Conservation (phyloP, 2,329 filamentous ascomycete genomes). For the Aureobasidium sp. region DNA sequence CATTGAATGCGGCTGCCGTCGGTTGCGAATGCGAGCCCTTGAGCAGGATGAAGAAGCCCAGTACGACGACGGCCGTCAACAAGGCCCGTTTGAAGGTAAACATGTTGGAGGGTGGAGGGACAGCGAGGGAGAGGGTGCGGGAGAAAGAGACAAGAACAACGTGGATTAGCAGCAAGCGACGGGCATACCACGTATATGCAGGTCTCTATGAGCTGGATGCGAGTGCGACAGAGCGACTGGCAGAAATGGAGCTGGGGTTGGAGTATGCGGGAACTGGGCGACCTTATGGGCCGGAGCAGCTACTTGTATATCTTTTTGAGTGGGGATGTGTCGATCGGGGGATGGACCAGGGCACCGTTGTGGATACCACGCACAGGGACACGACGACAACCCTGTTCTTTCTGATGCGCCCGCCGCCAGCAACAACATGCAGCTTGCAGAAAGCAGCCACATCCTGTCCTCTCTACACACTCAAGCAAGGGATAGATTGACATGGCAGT, state of each 20-base stretch:
- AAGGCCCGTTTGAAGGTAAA: slow-evolving; percentile 70
- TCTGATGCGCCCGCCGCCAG: background rate
- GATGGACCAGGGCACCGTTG: background rate
- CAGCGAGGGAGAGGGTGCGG: background rate
- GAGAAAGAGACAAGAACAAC: background rate
- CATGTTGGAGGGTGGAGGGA: slow-evolving; percentile 42
- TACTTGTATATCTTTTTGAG: slow-evolving; percentile 2
- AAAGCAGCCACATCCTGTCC: background rate
- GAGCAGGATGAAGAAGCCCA: slow-evolving; percentile 62
- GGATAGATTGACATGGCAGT: background rate
- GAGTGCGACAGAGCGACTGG: background rate
- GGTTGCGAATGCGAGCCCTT: slow-evolving; percentile 46
- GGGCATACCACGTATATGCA: slow-evolving; percentile 7
- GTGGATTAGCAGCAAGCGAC: slow-evolving; percentile 5
- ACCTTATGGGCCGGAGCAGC: background rate
- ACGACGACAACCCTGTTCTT: slow-evolving; percentile 5
- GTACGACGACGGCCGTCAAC: slow-evolving; percentile 58
- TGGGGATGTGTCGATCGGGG: slow-evolving; percentile 7
- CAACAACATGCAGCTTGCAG: background rate
- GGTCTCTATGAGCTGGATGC: slow-evolving; percentile 3
- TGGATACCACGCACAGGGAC: slow-evolving; percentile 4
- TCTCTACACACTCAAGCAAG: background rate
- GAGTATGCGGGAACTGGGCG: background rate
- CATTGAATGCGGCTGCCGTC: slow-evolving; percentile 15
- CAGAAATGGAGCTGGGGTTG: background rate